phyloP scores from a whole-genome alignment of 2,329 filamentous ascomycete genomes.

The Pseudocercospora ulei region DNA sequence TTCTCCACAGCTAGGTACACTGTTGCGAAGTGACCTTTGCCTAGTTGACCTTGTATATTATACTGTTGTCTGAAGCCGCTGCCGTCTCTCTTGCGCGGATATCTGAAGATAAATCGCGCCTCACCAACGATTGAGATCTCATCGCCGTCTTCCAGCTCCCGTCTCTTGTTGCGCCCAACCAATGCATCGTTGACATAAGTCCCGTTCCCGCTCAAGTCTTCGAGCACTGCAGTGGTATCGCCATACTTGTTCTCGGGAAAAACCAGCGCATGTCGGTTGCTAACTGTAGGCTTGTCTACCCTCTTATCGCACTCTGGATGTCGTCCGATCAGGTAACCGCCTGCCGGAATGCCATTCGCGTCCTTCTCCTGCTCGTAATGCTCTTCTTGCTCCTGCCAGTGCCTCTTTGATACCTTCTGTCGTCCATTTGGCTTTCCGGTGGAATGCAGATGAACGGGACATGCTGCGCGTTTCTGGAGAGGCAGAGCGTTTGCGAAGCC shows the following conservation, averaged over 20 bases:
- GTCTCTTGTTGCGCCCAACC: conserved; percentile 81
- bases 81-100: conserved; percentile 63
- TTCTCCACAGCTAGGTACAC: conserved; percentile 89
- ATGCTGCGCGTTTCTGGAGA: conserved; percentile 62
- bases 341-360: conserved; percentile 52
- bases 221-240: conserved; percentile 60
- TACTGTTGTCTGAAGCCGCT: conserved; percentile 82
- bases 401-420: conserved; percentile 42
- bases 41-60: conserved; percentile 70
- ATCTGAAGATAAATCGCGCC: conserved; percentile 82
- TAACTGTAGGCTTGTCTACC: conserved; percentile 68
- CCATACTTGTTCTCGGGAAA: conserved; percentile 54
- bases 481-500: conserved; percentile 51
- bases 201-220: conserved; percentile 91
- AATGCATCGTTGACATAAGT: conserved; percentile 91
- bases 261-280: conserved; percentile 70
- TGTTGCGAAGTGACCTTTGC: conserved; percentile 90
- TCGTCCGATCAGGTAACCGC: conserved; percentile 82
- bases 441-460: conserved; percentile 47
- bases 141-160: conserved; percentile 79
- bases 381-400: conserved; percentile 54
- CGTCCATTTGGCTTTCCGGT: conserved; percentile 34
- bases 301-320: conserved; percentile 76
- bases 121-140: conserved; percentile 80
- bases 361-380: conserved; percentile 47